Evolutionary conservation across 495 filamentous ascomycete genomes (phyloP), one percentile per base, ranked within the genome.

Genomic region (Antarctomyces pellizariae): DNA sequence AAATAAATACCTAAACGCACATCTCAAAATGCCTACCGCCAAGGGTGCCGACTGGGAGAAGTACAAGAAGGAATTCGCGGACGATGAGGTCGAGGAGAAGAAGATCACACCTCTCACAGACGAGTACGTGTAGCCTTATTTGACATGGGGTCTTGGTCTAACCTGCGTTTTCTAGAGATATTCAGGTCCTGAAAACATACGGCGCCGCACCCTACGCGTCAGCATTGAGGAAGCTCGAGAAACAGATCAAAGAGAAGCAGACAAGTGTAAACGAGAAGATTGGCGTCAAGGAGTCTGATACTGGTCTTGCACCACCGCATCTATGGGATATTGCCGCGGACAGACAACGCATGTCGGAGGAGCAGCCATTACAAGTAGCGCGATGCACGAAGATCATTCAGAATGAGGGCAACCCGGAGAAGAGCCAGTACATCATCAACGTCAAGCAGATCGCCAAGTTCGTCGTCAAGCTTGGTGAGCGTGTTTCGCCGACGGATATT

Each of bases 351-450:
- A 95, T 97, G 86, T 67, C 68, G 20, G 86, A 97, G 49, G 86
- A 97, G 56, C 86, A 97, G 45, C 89, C 86, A 13, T 59, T 97
- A 37, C 86, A 97, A 54, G 86, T 97, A 19, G 89, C 86, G 37
- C 67, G 86, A 37, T 97, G 86, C 60, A 97, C 86, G 26, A 97
- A 97, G 63, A 97, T 97, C 49, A 97, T 97, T 34, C 70, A 76
- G 31, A 82, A 91, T 50, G 86, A 91, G 47, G 86, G 90, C 55
- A 83, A 97, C 54, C 55, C 72, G 16, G 79, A 91, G 39, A 97
- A 97, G 67, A 86, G 75, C 66, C 95, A 95, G 71, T 97, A 97
- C 59, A 83, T 97, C 44, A 97, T 97, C 64, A 97, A 95, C 52
- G 86, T 97, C 38, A 97, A 97, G 56, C 86, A 97, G 49, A 95